Evolutionary conservation across 1,284 basidiomycete species (phyloP).

Genomic region (Leccinum fuscescens): DNA sequence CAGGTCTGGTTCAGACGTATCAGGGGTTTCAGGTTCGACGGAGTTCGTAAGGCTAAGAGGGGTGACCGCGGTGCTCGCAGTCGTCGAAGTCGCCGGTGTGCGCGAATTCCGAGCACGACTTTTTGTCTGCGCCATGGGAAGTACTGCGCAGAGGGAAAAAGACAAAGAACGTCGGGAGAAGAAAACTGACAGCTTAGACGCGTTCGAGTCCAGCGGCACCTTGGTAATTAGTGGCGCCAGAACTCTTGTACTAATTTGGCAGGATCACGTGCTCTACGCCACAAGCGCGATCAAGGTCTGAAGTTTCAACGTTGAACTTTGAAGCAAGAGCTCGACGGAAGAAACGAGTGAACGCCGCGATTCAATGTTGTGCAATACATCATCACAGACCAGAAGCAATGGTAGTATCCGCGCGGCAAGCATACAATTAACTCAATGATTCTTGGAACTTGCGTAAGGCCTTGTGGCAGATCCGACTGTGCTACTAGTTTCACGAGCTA

Average conservation of each 20-base stretch:
- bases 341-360: slow-evolving; percentile 35
- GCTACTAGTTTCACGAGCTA: too few relatives aligned
- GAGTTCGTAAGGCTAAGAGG: slow-evolving; percentile 28
- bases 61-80: slow-evolving; percentile 26
- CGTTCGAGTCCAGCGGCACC: slow-evolving; percentile 12
- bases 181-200: slow-evolving; percentile 27
- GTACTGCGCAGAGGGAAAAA: background rate
- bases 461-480: background rate
- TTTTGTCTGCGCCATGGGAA: slow-evolving; percentile 24
- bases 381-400: background rate
- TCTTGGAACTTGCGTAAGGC: background rate
- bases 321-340: background rate
- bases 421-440: background rate
- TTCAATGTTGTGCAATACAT: slow-evolving; percentile 33
- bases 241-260: slow-evolving; percentile 8
- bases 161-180: slow-evolving; percentile 14
- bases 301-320: too few relatives aligned
- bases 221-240: slow-evolving; percentile 24
- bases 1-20: slow-evolving; percentile 40
- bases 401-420: background rate
- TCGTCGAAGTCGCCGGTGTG: slow-evolving; percentile 30
- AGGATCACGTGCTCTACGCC: slow-evolving; percentile 20
- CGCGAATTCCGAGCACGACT: slow-evolving; percentile 11
- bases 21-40: slow-evolving; percentile 39
- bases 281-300: slow-evolving; percentile 20